Evolutionary conservation across 345 rosid genomes (phyloP).

Genomic region (Bruguiera parviflora): DNA sequence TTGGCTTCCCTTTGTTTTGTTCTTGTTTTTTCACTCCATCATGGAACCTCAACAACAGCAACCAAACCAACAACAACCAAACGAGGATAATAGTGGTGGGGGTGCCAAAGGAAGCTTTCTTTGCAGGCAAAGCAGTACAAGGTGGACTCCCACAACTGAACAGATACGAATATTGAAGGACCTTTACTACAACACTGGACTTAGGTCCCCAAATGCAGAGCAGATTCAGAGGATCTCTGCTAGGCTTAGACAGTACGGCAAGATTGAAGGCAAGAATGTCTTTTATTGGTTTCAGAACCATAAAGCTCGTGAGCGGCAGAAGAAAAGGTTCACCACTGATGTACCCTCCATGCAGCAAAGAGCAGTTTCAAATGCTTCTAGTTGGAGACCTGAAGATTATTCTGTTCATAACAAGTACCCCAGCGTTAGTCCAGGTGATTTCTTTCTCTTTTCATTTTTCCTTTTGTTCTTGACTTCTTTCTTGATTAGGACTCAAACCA

Average conservation of each 20-base stretch:
- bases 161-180: slow-evolving; percentile 87
- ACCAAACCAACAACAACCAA: slow-evolving; percentile 24
- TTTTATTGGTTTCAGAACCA: slow-evolving; percentile 99
- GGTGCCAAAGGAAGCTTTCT: slow-evolving; percentile 46
- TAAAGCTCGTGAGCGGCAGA: slow-evolving; percentile 96
- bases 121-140: slow-evolving; percentile 83
- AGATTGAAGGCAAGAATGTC: slow-evolving; percentile 95
- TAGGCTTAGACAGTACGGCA: slow-evolving; percentile 74
- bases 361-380: slow-evolving; percentile 12
- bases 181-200: slow-evolving; percentile 84
- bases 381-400: slow-evolving; percentile 34
- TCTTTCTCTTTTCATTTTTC: not conserved
- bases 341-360: slow-evolving; percentile 39
- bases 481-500: too few species aligned
- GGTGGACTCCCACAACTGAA: slow-evolving; percentile 95
- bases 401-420: slow-evolving; percentile 26
- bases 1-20: slow-evolving; percentile 26
- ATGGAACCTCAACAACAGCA: slow-evolving; percentile 59
- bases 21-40: slow-evolving; percentile 14
- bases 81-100: slow-evolving; percentile 37
- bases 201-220: slow-evolving; percentile 85
- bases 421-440: slow-evolving; percentile 25
- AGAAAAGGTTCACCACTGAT: slow-evolving; percentile 62
- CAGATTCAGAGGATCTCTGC: slow-evolving; percentile 95
- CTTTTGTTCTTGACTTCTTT: not conserved